phyloP scores from a whole-genome alignment of 2,329 filamentous ascomycete genomes.

The Talaromyces atroroseus region DNA sequence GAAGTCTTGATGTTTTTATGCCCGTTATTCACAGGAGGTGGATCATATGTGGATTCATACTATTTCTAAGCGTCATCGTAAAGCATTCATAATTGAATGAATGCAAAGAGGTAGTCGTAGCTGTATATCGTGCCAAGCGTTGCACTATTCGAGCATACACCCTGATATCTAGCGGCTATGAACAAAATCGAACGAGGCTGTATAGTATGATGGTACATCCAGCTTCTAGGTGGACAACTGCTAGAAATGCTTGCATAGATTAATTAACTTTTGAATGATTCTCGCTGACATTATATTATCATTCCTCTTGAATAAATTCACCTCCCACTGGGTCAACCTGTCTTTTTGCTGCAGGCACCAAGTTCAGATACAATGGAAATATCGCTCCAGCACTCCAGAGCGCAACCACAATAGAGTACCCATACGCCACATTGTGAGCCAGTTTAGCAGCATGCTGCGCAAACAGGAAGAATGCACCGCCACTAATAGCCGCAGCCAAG shows the following conservation, averaged over 20 bases:
- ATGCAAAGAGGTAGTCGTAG: too few relatives aligned
- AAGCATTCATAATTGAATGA: too few relatives aligned
- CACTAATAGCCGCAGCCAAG: constrained; percentile 51
- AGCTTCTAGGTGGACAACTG: not conserved
- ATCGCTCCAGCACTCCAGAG: constrained; percentile 47
- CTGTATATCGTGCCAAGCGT: too few relatives aligned
- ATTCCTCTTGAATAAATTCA: constrained; percentile 3
- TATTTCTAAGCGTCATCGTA: too few relatives aligned
- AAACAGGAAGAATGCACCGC: constrained; percentile 52
- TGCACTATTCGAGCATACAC: too few relatives aligned
- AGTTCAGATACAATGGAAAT: constrained; percentile 51
- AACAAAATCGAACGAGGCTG: not conserved
- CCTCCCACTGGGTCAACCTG: constrained; percentile 46
- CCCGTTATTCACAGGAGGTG: not conserved
- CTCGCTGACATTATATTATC: not conserved
- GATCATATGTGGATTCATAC: not conserved
- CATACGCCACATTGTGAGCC: constrained; percentile 25
- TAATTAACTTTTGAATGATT: not conserved
- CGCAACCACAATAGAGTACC: constrained; percentile 51
- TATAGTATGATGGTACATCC: not conserved
- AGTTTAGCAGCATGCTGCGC: constrained; percentile 46
- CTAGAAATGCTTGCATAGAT: not conserved
- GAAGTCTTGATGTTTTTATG: not conserved
- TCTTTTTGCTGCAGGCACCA: constrained; percentile 41
- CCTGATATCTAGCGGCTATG: too few relatives aligned